A percentile compares a stretch with the other conserved stretches of the same genome.
phyloP scores from a whole-genome alignment of 495 filamentous ascomycete genomes.

The Penicillium paradoxum region DNA sequence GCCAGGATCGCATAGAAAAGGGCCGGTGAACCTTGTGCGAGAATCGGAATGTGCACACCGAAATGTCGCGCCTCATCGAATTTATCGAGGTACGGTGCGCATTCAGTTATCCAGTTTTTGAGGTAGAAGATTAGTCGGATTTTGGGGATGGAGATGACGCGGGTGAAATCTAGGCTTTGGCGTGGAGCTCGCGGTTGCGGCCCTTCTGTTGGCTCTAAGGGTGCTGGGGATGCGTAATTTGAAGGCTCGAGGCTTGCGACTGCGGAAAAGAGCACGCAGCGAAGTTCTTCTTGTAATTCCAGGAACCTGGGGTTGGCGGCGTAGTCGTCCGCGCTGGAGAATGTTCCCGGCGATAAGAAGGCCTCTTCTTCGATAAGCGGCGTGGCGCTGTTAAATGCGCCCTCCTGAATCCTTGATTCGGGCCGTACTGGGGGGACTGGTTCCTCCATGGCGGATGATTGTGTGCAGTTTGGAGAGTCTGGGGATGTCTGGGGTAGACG shows the following conservation, averaged over 20 bases:
- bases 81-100: slow-evolving; percentile 38
- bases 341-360: slow-evolving; percentile 25
- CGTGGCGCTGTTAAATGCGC: slow-evolving; percentile 12
- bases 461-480: not conserved
- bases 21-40: slow-evolving; percentile 29
- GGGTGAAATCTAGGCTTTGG: slow-evolving; percentile 24
- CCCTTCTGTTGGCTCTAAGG: slow-evolving; percentile 14
- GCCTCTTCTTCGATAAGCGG: slow-evolving; percentile 24
- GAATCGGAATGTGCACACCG: slow-evolving; percentile 31
- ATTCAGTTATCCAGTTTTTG: slow-evolving; percentile 29
- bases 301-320: slow-evolving; percentile 28
- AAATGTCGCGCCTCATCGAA: slow-evolving; percentile 35
- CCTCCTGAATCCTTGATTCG: slow-evolving; percentile 11
- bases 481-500: slow-evolving; percentile 11
- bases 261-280: slow-evolving; percentile 25
- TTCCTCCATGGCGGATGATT: slow-evolving; percentile 14
- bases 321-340: slow-evolving; percentile 28
- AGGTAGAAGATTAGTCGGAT: slow-evolving; percentile 24
- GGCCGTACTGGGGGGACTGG: slow-evolving; percentile 11
- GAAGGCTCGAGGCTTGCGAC: slow-evolving; percentile 23
- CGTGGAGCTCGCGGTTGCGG: slow-evolving; percentile 6
- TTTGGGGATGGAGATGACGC: slow-evolving; percentile 23
- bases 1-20: slow-evolving; percentile 35
- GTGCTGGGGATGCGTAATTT: slow-evolving; percentile 16
- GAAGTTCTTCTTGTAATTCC: slow-evolving; percentile 27